Evolutionary conservation across 208 protist species (phyloP).

Genomic region (Wallacemonas sp.): DNA sequence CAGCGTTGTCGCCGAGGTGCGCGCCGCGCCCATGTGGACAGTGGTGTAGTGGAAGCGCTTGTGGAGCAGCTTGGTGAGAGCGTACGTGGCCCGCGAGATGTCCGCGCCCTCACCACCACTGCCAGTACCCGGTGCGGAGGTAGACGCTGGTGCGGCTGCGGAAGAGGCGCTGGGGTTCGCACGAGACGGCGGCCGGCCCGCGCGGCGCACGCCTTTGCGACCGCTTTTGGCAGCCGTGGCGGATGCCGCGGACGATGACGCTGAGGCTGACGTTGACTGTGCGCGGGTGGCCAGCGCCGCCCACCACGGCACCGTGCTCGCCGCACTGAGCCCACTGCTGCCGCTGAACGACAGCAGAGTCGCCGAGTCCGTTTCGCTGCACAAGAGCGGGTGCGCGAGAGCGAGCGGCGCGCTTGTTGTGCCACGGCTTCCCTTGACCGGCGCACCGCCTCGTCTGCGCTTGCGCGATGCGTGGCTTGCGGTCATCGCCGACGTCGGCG

Average conservation of each 20-base stretch:
- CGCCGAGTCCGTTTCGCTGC: neutral
- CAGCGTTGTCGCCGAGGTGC: neutral
- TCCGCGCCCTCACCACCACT: neutral
- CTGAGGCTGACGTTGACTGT: neutral
- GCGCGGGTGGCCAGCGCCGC: neutral
- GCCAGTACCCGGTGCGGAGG: no score
- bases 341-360: slow-evolving; percentile 7
- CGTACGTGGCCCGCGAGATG: neutral
- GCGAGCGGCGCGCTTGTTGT: neutral
- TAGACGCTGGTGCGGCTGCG: no score
- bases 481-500: neutral
- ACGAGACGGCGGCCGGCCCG: no score
- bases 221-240: no score
- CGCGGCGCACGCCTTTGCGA: no score
- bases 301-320: neutral
- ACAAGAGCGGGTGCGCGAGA: neutral
- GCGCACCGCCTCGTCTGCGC: neutral
- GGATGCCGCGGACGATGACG: neutral
- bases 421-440: neutral
- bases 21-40: slow-evolving; percentile 1
- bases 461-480: neutral
- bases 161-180: no score
- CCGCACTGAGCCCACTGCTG: slow-evolving; percentile 4
- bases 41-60: neutral
- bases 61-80: neutral